Conservation (phyloP, 169 alveolate genomes). For the Plasmodium cynomolgi region DNA sequence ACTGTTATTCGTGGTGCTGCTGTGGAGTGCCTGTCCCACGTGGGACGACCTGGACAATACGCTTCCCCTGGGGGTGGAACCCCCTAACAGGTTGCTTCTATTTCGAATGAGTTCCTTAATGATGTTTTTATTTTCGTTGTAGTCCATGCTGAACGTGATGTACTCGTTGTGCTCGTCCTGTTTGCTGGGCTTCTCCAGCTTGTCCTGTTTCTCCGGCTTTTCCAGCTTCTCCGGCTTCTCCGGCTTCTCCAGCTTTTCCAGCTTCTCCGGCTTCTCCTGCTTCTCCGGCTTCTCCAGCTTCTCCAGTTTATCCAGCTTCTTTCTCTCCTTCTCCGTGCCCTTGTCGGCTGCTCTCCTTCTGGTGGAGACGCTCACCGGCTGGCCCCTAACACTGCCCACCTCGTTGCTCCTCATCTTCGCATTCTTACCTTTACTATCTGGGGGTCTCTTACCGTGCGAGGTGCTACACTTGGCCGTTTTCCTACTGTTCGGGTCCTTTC, state of each 20-base stretch:
- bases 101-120: conserved; percentile 49
- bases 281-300: not conserved
- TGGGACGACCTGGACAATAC: not conserved
- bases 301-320: not conserved
- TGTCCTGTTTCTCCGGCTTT: not conserved
- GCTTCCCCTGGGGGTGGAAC: not conserved
- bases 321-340: not conserved
- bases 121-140: conserved; percentile 23
- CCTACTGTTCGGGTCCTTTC: not conserved
- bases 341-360: not conserved
- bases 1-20: not conserved
- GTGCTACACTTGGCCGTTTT: not conserved
- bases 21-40: not conserved
- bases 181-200: not conserved
- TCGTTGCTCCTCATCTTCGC: not conserved
- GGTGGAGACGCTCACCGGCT: not conserved
- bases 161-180: conserved; percentile 31
- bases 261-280: not conserved
- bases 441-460: not conserved
- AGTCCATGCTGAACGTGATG: conserved; percentile 25
- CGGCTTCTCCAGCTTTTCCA: not conserved
- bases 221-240: not conserved
- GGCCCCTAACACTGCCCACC: not conserved
- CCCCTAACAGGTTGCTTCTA: not conserved
- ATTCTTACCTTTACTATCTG: not conserved